phyloP scores from a whole-genome alignment of 129 eudicot genomes.

The Mikania micrantha region DNA sequence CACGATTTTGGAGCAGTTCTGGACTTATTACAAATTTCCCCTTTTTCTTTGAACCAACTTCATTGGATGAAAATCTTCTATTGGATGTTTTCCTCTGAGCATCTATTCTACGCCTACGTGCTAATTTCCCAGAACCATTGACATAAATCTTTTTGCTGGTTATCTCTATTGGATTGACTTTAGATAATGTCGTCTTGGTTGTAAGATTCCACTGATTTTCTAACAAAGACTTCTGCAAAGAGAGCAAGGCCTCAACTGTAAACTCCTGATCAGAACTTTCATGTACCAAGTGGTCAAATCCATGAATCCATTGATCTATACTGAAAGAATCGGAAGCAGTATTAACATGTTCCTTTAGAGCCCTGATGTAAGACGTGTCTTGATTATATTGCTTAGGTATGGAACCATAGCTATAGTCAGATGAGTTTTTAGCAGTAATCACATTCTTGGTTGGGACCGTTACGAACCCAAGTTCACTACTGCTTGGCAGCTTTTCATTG shows the following conservation, averaged over 20 bases:
- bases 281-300: slow-evolving; percentile 25
- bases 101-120: slow-evolving; percentile 78
- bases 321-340: slow-evolving; percentile 33
- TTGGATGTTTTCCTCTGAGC: slow-evolving; percentile 37
- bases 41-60: slow-evolving; percentile 24
- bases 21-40: slow-evolving; percentile 42
- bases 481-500: slow-evolving; percentile 48
- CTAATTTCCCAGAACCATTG: slow-evolving; percentile 64
- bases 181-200: slow-evolving; percentile 26
- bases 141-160: slow-evolving; percentile 35
- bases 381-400: slow-evolving; percentile 29
- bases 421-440: slow-evolving; percentile 40
- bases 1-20: slow-evolving; percentile 49
- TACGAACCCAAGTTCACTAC: slow-evolving; percentile 28
- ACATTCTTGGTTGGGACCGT: slow-evolving; percentile 39
- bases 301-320: slow-evolving; percentile 39
- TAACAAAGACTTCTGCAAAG: slow-evolving; percentile 73
- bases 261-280: slow-evolving; percentile 29
- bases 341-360: slow-evolving; percentile 57
- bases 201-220: slow-evolving; percentile 93
- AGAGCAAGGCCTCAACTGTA: slow-evolving; percentile 65
- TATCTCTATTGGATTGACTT: slow-evolving; percentile 19
- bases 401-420: slow-evolving; percentile 36
- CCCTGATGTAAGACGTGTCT: slow-evolving; percentile 41
- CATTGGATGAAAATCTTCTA: slow-evolving; percentile 27